Conservation (phyloP, 2,329 filamentous ascomycete genomes). For the Colletotrichum brevisporum region DNA sequence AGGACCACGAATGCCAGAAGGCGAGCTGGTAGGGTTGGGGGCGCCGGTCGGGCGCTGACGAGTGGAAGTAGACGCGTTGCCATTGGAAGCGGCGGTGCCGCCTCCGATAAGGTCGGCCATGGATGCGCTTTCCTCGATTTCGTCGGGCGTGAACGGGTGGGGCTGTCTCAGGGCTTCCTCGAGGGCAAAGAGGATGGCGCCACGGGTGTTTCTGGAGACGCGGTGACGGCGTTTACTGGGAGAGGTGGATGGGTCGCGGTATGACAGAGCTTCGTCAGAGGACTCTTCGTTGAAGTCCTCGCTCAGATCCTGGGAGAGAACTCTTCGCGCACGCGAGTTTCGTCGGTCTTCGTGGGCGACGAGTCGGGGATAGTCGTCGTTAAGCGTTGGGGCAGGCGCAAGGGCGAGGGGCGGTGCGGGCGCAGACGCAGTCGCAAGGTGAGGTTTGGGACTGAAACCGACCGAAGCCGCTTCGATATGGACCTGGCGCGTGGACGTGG, state of each 20-base stretch:
- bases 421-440: conserved; percentile 52
- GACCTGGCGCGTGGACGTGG: conserved; percentile 52
- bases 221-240: conserved; percentile 59
- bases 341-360: conserved; percentile 44
- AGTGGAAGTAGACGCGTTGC: conserved; percentile 60
- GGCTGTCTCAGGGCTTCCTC: conserved; percentile 91
- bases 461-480: conserved; percentile 64
- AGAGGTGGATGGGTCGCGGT: conserved; percentile 44
- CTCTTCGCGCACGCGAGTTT: conserved; percentile 47
- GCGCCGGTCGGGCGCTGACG: conserved; percentile 62
- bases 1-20: conserved; percentile 82
- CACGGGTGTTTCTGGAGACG: conserved; percentile 87
- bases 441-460: conserved; percentile 61
- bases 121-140: conserved; percentile 87
- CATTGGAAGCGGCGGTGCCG: conserved; percentile 70
- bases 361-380: conserved; percentile 40
- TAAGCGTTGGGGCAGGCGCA: conserved; percentile 32
- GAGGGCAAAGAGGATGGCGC: conserved; percentile 91
- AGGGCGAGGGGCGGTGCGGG: conserved; percentile 30
- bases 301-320: conserved; percentile 65
- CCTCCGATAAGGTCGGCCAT: conserved; percentile 86
- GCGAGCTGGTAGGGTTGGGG: conserved; percentile 67
- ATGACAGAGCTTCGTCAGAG: conserved; percentile 48
- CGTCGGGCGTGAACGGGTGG: conserved; percentile 85
- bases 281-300: conserved; percentile 60